phyloP scores from a whole-genome alignment of 202 grass and related monocot species.

The Musa balbisiana region DNA sequence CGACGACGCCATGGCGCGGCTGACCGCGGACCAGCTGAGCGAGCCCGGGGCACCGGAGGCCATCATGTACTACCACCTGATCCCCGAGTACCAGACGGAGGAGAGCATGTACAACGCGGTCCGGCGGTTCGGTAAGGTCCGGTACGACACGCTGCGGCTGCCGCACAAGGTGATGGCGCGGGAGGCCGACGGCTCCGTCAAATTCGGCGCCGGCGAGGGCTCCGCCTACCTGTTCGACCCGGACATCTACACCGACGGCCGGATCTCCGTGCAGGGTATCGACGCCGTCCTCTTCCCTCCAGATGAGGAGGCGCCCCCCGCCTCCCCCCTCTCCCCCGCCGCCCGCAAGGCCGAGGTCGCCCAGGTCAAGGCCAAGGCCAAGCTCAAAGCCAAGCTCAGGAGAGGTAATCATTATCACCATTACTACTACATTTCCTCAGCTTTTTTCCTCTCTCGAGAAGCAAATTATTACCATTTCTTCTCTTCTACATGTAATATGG shows the following conservation, averaged over 20 bases:
- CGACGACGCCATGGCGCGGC: constrained; percentile 68
- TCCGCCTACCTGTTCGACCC: constrained; percentile 70
- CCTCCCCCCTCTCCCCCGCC: not conserved
- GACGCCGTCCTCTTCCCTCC: constrained; percentile 69
- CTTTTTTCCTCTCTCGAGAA: not conserved
- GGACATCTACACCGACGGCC: constrained; percentile 75
- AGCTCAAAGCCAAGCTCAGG: constrained; percentile 45
- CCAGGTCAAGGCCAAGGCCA: constrained; percentile 27
- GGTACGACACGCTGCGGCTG: constrained; percentile 63
- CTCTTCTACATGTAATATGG: not conserved
- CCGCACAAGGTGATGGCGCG: constrained; percentile 58
- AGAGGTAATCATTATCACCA: constrained; percentile 40
- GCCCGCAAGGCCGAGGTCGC: constrained; percentile 39
- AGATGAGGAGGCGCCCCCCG: constrained; percentile 22
- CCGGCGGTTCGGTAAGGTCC: constrained; percentile 52
- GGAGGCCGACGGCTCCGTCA: constrained; percentile 76
- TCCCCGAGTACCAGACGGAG: constrained; percentile 84
- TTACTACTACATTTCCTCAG: not conserved
- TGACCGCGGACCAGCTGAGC: constrained; percentile 66
- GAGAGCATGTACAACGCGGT: constrained; percentile 90
- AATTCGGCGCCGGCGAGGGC: constrained; percentile 57
- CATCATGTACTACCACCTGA: constrained; percentile 81
- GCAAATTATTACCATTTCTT: not conserved
- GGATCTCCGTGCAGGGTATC: constrained; percentile 92
- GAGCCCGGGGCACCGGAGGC: constrained; percentile 65